Evolutionary conservation across 371 early-diverging fungal genomes (phyloP).

Genomic region (Mortierella sp.): DNA sequence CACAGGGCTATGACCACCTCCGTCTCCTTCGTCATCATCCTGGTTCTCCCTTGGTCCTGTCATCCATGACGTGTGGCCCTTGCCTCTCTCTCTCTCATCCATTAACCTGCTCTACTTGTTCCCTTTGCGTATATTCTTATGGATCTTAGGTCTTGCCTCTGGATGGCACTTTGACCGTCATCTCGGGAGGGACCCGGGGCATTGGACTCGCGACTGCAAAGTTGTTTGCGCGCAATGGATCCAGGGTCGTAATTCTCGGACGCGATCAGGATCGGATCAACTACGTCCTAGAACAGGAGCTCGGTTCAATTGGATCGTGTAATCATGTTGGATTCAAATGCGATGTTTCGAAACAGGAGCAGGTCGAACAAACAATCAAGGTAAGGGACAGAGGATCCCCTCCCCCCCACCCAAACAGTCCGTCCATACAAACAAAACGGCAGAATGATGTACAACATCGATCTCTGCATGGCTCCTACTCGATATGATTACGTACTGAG

Average conservation of each 20-base stretch:
- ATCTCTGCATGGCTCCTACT: too few species aligned
- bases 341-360: conserved; percentile 59
- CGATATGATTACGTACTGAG: too few species aligned
- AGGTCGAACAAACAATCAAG: conserved; percentile 58
- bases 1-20: too few species aligned
- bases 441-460: too few species aligned
- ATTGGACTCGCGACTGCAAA: conserved; percentile 75
- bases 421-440: neutral
- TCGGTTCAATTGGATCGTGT: conserved; percentile 5
- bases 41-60: conserved; percentile 1
- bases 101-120: too few species aligned
- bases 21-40: neutral
- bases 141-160: conserved; percentile 25
- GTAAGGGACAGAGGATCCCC: conserved; percentile 28
- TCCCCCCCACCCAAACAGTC: neutral
- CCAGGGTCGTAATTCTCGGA: conserved; percentile 66
- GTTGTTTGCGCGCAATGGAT: conserved; percentile 69
- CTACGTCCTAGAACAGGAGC: conserved; percentile 36
- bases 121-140: too few species aligned
- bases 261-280: conserved; percentile 60
- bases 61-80: too few species aligned
- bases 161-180: conserved; percentile 60
- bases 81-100: too few species aligned
- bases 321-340: conserved; percentile 58
- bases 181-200: conserved; percentile 84